These are phyloP conservation scores for Coffea humblotiana DNA, from an alignment of 305 asterid species.

Conservation along the genomic window DNA sequence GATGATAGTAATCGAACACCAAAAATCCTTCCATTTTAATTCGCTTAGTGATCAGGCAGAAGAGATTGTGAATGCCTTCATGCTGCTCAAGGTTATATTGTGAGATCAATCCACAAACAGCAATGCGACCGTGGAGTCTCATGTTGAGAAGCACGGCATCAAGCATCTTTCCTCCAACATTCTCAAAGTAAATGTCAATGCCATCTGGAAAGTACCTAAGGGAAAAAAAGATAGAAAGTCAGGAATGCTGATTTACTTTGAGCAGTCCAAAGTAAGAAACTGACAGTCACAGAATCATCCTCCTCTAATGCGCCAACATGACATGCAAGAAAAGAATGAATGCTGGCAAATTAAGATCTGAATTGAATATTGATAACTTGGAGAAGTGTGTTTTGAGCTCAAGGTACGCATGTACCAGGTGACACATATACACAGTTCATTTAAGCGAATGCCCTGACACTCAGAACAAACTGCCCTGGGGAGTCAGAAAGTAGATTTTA, in stretches of 20 bases:
- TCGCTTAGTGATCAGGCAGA: conserved; percentile 34
- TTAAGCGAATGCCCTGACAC: no score
- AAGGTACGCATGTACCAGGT: no score
- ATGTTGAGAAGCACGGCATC: conserved; percentile 68
- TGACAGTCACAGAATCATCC: no score
- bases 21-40: conserved; percentile 56
- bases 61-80: conserved; percentile 47
- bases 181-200: conserved; percentile 63
- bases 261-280: no score
- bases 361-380: no score
- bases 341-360: no score
- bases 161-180: conserved; percentile 70
- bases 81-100: conserved; percentile 56
- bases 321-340: no score
- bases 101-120: conserved; percentile 67
- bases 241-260: no score
- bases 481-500: neutral
- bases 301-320: no score
- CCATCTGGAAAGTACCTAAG: conserved; percentile 58
- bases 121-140: conserved; percentile 53
- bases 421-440: no score
- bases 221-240: neutral
- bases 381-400: no score
- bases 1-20: conserved; percentile 37
- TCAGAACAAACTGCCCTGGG: conserved; percentile 6